Base-by-base conservation (phyloP, 495 filamentous ascomycete genomes). In the Podospora fimiseda region DNA sequence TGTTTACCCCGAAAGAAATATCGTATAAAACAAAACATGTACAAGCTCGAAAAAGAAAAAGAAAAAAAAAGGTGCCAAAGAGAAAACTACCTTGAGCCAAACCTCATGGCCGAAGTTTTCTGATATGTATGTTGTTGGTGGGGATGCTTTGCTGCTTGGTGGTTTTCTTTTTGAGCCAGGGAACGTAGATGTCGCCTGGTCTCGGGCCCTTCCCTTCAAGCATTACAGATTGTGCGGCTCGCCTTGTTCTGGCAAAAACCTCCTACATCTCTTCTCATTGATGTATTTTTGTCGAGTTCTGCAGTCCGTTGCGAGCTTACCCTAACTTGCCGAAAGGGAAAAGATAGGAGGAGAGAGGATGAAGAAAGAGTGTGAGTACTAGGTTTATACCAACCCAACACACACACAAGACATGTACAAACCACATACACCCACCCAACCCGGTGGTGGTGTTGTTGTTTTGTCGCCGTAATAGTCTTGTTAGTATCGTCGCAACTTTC, bases 401-500 rank as follows among this genome's bases (percentile, higher is more conserved):
- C 6, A 33, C 27, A 33, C 5, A 33, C 27, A n/a, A n/a, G n/a
- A n/a, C n/a, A n/a, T n/a, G n/a, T n/a, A n/a, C n/a, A n/a, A n/a
- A n/a, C n/a, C n/a, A n/a, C n/a, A n/a, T n/a, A n/a, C n/a, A n/a
- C n/a, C n/a, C n/a, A n/a, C n/a, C n/a, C n/a, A n/a, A n/a, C n/a
- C n/a, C n/a, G n/a, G n/a, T n/a, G n/a, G n/a, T n/a, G n/a, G n/a
- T n/a, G n/a, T n/a, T n/a, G n/a, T 38, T 50, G 30, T 40, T n/a
- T n/a, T n/a, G n/a, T 62, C 52, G 59, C 63, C 54, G 60, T 59
- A 51, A 20, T 52, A 51, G 53, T 61, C 56, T 52, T 60, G 53
- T 68, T 64, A 90, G 74, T 91, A 90, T 62, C 88, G 84, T 68
- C 87, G 81, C 62, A 88, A 79, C 64, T 83, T 86, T 51, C 89